Base-by-base conservation (phyloP, 1,284 basidiomycete species). In the Leccinum fallax region DNA sequence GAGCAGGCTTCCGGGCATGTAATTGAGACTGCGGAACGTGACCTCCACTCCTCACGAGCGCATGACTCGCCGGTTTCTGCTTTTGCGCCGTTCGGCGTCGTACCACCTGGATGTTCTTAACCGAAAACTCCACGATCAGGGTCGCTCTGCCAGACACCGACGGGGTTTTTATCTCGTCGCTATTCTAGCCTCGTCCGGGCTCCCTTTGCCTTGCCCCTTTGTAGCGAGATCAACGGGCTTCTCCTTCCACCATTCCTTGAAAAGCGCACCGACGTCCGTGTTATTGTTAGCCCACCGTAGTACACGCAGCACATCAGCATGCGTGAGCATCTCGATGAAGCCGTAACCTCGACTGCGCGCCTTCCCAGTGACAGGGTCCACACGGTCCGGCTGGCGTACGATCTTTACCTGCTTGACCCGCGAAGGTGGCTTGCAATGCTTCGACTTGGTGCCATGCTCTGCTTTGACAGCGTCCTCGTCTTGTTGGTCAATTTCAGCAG, bases 241-340 rank as follows among this genome's bases (percentile, higher is more conserved):
- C 55, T 88, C 87, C 67, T 85, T 87, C 88, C 90, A 94, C 95
- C 95, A 95, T 60, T 80, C 80, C 69, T 85, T 83, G 71, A 95
- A 87, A 60, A 97, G 76, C 24, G 75, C 68, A 2, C 82, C 84
- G 0, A 92, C 83, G 2, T 81, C 83, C 0, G 83, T 76, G 71
- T 97, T 96, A 72, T 93, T 97, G 79, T 99, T 99, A 16, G 92
- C 89, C 93, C 94, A 99, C 24, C 97, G 84, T 38, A 99, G 77
- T 1, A 98, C 92, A 51, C 93, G 90, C 36, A 99, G 81, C 3
- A 96, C 95, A 71, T 98, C 94, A 10, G 89, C 86, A 73, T 98
- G 97, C 28, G 79, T 84, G 43, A 87, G 81, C 85, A 98, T 87
- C 80, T 99, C 97, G 48, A 99, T 74, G 80, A 99, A 99, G 15